Percentiles rank a stretch among this genome's conserved stretches.
Conservation (phyloP, 2,329 filamentous ascomycete genomes). For the Ophiocordyceps robertsii region DNA sequence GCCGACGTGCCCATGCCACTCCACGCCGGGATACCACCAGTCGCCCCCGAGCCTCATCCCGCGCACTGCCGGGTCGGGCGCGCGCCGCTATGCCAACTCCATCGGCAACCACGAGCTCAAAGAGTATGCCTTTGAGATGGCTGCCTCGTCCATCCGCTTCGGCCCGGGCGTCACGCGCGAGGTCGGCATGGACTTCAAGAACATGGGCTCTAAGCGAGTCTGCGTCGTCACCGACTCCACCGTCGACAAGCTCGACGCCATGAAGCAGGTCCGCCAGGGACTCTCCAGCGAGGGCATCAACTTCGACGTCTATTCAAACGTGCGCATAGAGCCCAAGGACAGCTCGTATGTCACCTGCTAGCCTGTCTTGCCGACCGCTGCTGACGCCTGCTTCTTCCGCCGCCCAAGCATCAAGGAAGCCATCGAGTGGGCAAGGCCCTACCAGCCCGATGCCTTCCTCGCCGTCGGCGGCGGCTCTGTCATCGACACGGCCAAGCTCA, state of each 20-base stretch:
- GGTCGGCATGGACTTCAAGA: constrained; percentile 94
- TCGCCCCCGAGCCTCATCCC: constrained; percentile 41
- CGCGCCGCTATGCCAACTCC: constrained; percentile 57
- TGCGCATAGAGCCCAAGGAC: constrained; percentile 86
- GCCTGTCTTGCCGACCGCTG: background rate
- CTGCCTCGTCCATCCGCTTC: constrained; percentile 85
- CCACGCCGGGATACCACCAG: constrained; percentile 72
- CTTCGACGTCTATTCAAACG: constrained; percentile 70
- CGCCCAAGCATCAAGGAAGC: constrained; percentile 63
- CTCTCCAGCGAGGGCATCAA: constrained; percentile 65
- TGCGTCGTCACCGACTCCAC: constrained; percentile 84
- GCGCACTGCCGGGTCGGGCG: constrained; percentile 21
- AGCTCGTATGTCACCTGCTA: constrained; percentile 48
- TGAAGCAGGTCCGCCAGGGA: constrained; percentile 78
- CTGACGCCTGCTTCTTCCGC: background rate
- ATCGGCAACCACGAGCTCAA: constrained; percentile 49
- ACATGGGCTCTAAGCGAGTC: constrained; percentile 76
- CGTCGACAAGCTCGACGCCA: constrained; percentile 70
- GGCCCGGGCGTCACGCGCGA: constrained; percentile 88
- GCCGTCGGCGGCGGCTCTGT: constrained; percentile 85
- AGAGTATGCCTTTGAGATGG: constrained; percentile 99
- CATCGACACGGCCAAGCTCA: constrained; percentile 95
- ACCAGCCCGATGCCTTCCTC: constrained; percentile 75
- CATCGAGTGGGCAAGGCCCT: constrained; percentile 72
- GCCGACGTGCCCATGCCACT: constrained; percentile 82